Percentiles rank a stretch among this genome's conserved stretches.
Conservation (phyloP, 2,329 filamentous ascomycete genomes). For the Exophiala bonariae region DNA sequence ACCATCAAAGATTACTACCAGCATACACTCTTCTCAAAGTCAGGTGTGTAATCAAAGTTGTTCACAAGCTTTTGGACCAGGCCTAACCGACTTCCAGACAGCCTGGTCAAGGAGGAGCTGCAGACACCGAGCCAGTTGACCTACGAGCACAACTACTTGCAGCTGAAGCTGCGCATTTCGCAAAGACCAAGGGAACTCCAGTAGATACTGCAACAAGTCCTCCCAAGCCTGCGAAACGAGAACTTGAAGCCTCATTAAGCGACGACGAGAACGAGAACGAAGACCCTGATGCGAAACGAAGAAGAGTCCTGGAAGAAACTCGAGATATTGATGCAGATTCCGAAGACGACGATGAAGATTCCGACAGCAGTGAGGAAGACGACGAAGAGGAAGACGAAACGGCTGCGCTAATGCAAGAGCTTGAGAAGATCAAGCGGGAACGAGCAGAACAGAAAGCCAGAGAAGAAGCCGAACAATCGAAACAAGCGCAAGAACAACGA, state of each 20-base stretch:
- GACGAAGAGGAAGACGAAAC: slow-evolving; percentile 78
- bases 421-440: slow-evolving; percentile 91
- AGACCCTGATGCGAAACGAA: slow-evolving; percentile 77
- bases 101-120: slow-evolving; percentile 84
- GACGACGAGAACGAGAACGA: slow-evolving; percentile 53
- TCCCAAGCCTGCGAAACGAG: slow-evolving; percentile 58
- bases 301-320: slow-evolving; percentile 83
- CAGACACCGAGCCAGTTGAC: slow-evolving; percentile 70
- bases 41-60: slow-evolving; percentile 64
- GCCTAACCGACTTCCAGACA: slow-evolving; percentile 50
- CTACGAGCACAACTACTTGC: slow-evolving; percentile 85
- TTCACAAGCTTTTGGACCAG: background rate
- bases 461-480: slow-evolving; percentile 78
- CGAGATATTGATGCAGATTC: slow-evolving; percentile 79
- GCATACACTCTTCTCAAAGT: slow-evolving; percentile 92
- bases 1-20: slow-evolving; percentile 92
- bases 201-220: slow-evolving; percentile 31
- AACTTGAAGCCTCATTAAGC: slow-evolving; percentile 54
- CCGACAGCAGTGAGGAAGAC: slow-evolving; percentile 64
- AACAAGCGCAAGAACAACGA: slow-evolving; percentile 76
- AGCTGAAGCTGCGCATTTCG: slow-evolving; percentile 83
- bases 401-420: slow-evolving; percentile 84
- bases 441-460: slow-evolving; percentile 76
- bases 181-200: slow-evolving; percentile 66
- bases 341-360: slow-evolving; percentile 61